Percentiles rank a stretch among this genome's conserved stretches.
phyloP scores from a whole-genome alignment of 176 grass and related monocot species.

The Eleusine coracana region DNA sequence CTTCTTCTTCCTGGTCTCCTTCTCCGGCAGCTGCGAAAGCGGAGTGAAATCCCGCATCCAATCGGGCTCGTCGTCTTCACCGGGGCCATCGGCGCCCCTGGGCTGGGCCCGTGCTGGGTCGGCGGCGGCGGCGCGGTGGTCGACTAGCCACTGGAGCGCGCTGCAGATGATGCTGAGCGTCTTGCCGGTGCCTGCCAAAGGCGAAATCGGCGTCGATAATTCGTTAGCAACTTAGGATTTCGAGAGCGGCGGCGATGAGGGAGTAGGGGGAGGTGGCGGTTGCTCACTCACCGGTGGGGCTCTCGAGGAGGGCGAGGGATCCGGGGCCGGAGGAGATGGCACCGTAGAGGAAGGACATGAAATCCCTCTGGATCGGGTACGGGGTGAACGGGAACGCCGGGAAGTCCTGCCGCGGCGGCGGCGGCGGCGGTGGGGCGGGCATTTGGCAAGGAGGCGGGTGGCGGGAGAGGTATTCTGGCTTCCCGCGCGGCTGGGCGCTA shows the following conservation, averaged over 20 bases:
- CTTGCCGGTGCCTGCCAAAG: constrained; percentile 78
- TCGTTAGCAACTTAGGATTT: not conserved
- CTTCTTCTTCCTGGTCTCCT: constrained; percentile 42
- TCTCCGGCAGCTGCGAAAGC: constrained; percentile 34
- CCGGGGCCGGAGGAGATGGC: constrained; percentile 64
- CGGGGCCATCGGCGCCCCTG: not conserved
- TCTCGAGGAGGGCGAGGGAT: constrained; percentile 84
- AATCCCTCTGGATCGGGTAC: constrained; percentile 84
- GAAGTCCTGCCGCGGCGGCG: constrained; percentile 57
- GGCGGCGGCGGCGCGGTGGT: constrained; percentile 41
- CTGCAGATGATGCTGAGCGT: constrained; percentile 97
- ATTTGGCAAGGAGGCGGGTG: constrained; percentile 31
- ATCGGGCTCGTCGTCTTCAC: constrained; percentile 67
- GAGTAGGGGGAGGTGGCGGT: not conserved
- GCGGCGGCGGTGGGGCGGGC: constrained; percentile 11
- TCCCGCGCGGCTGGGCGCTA: constrained; percentile 12
- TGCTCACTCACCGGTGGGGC: constrained; percentile 69
- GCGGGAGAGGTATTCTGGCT: not conserved
- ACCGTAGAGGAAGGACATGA: constrained; percentile 87
- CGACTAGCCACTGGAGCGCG: constrained; percentile 80
- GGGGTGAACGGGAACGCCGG: constrained; percentile 85
- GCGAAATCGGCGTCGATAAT: not conserved
- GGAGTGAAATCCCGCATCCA: constrained; percentile 88
- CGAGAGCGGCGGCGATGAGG: not conserved
- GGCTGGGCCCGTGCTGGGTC: not conserved